phyloP scores from a whole-genome alignment of 2,329 filamentous ascomycete species.

The Fusarium veterinarium region DNA sequence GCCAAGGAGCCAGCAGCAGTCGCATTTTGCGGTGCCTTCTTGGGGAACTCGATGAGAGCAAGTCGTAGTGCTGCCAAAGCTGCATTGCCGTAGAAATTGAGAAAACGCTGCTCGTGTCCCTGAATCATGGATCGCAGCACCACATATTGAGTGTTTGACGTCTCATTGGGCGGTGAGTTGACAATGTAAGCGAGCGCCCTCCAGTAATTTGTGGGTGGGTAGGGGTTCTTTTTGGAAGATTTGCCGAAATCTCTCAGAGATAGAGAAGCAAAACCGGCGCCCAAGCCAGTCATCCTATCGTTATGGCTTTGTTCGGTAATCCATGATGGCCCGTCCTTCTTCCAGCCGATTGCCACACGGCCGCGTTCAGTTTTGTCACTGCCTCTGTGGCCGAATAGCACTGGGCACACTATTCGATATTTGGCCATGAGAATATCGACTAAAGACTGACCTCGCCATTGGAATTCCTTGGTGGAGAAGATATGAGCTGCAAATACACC shows the following conservation, averaged over 20 bases:
- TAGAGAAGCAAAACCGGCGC: conserved; percentile 84
- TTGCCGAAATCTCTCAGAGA: conserved; percentile 84
- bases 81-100: conserved; percentile 83
- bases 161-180: conserved; percentile 75
- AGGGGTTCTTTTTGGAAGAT: conserved; percentile 76
- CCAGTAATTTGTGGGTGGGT: conserved; percentile 87
- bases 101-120: conserved; percentile 78
- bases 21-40: conserved; percentile 59
- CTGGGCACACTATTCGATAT: conserved; percentile 81
- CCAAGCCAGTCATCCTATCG: conserved; percentile 85
- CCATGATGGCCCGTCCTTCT: conserved; percentile 68
- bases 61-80: conserved; percentile 76
- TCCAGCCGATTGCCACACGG: conserved; percentile 78
- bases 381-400: conserved; percentile 85
- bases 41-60: conserved; percentile 80
- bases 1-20: conserved; percentile 63
- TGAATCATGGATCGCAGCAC: conserved; percentile 79
- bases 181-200: conserved; percentile 78
- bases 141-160: conserved; percentile 78
- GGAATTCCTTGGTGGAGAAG: conserved; percentile 76
- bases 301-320: conserved; percentile 78
- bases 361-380: conserved; percentile 78
- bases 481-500: conserved; percentile 81
- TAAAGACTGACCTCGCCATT: conserved; percentile 74
- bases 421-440: conserved; percentile 90